Base-by-base conservation (phyloP, 2,329 filamentous ascomycete species). In the Botrytis medusae region DNA sequence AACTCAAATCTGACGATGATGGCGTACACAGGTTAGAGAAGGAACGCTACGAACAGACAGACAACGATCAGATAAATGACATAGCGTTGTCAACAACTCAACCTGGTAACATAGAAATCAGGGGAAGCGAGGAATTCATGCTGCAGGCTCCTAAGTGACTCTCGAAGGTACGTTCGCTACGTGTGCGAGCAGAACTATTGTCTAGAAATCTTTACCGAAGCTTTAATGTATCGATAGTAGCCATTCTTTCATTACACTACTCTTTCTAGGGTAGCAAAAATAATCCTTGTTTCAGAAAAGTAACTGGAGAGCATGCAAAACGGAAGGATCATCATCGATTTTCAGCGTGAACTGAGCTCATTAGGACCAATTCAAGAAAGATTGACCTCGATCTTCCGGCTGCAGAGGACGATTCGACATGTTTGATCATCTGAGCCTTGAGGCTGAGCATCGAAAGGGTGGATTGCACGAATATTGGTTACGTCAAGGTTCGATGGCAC, bases 1-100 rank as follows among this genome's bases (percentile, higher is more conserved):
- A 79, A 44, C 73, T 79, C 59, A 46, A 51, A 71, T 44, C 34
- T 14, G 20, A 44, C 9, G 69, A 51, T 25, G 32, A 51, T 37
- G 14, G 10, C 22, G 25, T 71, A 18, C 22, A 18, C 29, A 64
- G 48, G 34, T 32, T 25, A 37, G 32, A 71, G 32, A n/a, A 60
- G 60, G 67, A 69, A 44, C 20, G 32, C 20, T 29, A 40, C 10
- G 69, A 32, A 51, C 9, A 64, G 37, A 44, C 37, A 12, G 22
- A 57, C 1, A 16, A 29, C 8, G 42, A n/a, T 5, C 6, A 10
- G 34, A 57, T 42, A 7, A 32, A 57, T 44, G 18, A 7, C n/a
- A 42, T 42, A 18, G 34, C 29, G 18, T 57, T 16, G 6, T 57
- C 20, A 8, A 37, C 7, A 18, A 44, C 25, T 57, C n/a, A 57